Base-by-base conservation (phyloP, 2,329 filamentous ascomycete genomes). In the Venturia asperata region DNA sequence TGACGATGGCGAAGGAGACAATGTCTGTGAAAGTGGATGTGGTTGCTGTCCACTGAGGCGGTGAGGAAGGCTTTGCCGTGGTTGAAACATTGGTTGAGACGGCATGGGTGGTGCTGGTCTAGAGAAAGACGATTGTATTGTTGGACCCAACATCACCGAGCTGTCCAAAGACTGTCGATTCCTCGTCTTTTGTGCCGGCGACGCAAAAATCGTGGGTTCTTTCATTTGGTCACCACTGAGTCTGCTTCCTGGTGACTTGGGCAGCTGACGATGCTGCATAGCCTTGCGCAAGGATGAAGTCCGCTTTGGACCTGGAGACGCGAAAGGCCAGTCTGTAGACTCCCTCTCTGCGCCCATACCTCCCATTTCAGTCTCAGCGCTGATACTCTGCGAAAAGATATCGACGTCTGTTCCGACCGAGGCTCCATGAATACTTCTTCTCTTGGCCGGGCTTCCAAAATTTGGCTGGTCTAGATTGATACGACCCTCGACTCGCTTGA, bases 401-500 rank as follows among this genome's bases (percentile, higher is more conserved):
- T 86, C 91, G 72, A 91, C 89, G 69, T 86, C 83, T 34, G 79
- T 75, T 58, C 82, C 81, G 68, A 87, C 80, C 69, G 78, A 84
- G 55, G 87, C 83, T 62, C 88, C 88, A 74, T 96, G 91, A 70
- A 96, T 77, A 76, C 92, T 97, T 71, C 94, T 86, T 69, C 94
- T 85, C 80, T 97, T 97, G 60, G 92, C 90, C 67, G 94, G 93
- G 72, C 90, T 97, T 70, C 90, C 90, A 65, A 89, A 81, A 70
- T 83, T 88, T 37, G 86, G 82, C 68, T 90, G 88, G 71, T 96
- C 92, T 61, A 95, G 79, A 71, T 91, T 91, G 89, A 96, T 93
- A 63, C 88, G 88, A 55, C 90, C 88, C 78, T 97, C 93, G 72
- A 89, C 93, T 70, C 94, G 87, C 82, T 97, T 97, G 70, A 97